Percentiles rank a stretch among this genome's conserved stretches.
Conservation (phyloP, 805 yeast species). For the Candida glaebosa region DNA sequence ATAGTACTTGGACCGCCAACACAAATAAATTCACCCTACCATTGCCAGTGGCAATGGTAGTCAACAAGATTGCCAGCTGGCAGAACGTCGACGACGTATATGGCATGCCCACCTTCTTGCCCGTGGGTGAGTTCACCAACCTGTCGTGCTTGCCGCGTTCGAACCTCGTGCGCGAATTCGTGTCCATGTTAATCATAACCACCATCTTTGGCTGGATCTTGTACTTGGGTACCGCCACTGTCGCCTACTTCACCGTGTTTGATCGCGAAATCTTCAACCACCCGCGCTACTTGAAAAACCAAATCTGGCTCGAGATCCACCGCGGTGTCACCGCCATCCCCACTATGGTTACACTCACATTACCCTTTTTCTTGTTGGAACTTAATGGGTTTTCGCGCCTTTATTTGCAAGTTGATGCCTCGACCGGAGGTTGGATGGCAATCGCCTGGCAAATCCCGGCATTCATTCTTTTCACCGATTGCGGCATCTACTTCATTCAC, state of each 20-base stretch:
- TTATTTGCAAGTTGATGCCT: constrained; percentile 61
- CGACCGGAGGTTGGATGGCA: constrained; percentile 67
- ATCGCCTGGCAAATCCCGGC: constrained; percentile 64
- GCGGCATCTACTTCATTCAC: constrained; percentile 87
- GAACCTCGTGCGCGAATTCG: constrained; percentile 64
- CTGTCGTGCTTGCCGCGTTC: constrained; percentile 72
- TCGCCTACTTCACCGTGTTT: constrained; percentile 76
- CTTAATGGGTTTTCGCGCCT: constrained; percentile 78
- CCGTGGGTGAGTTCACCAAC: constrained; percentile 52
- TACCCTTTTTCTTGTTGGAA: constrained; percentile 88
- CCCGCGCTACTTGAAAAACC: constrained; percentile 93
- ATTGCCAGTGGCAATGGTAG: constrained; percentile 13
- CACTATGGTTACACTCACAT: constrained; percentile 77
- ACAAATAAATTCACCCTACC: constrained; percentile 6
- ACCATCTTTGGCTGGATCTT: constrained; percentile 84
- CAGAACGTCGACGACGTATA: constrained; percentile 38
- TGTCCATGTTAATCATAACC: constrained; percentile 66
- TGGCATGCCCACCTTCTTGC: constrained; percentile 61
- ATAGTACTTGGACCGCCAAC: background rate
- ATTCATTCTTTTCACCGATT: constrained; percentile 90
- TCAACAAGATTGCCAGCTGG: constrained; percentile 7
- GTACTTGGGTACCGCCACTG: constrained; percentile 69
- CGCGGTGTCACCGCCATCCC: constrained; percentile 85
- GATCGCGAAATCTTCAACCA: constrained; percentile 91
- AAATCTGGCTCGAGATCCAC: constrained; percentile 76